A percentile compares a stretch with the other conserved stretches of the same genome.
Conservation (phyloP, 139 green algal species). For the Pleodorina starrii region DNA sequence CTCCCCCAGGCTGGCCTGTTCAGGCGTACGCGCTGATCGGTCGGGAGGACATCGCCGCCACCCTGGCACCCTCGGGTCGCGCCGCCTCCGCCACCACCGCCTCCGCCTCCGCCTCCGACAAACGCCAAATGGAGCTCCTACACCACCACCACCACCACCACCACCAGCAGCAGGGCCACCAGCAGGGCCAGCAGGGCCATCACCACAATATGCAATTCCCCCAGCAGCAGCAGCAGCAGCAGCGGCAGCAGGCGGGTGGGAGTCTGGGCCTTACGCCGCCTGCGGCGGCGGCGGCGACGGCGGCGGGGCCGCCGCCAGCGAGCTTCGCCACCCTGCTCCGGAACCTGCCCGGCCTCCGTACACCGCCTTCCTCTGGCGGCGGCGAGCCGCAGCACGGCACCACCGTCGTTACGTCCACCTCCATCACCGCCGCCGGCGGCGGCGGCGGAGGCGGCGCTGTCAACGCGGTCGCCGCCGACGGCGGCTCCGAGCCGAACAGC, state of each 20-base stretch:
- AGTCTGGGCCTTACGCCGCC: too few species aligned
- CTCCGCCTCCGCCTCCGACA: neutral
- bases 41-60: constrained; percentile 88
- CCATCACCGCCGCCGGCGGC: neutral
- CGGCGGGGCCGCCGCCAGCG: neutral
- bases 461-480: neutral
- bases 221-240: constrained; percentile 1
- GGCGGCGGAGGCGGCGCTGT: neutral
- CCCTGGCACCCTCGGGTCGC: constrained; percentile 57
- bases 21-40: constrained; percentile 89
- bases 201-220: neutral
- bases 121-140: neutral
- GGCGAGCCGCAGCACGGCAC: neutral
- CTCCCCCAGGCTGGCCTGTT: constrained; percentile 85
- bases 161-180: neutral
- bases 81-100: neutral
- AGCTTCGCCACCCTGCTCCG: constrained; percentile 39
- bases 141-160: constrained; percentile 17
- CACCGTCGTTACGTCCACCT: neutral
- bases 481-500: neutral
- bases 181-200: neutral
- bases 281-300: neutral
- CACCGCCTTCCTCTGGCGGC: neutral
- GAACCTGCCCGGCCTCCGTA: constrained; percentile 25
- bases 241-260: neutral